Conservation (phyloP, 23 red algal species). For the Gracilaria domingensis region DNA sequence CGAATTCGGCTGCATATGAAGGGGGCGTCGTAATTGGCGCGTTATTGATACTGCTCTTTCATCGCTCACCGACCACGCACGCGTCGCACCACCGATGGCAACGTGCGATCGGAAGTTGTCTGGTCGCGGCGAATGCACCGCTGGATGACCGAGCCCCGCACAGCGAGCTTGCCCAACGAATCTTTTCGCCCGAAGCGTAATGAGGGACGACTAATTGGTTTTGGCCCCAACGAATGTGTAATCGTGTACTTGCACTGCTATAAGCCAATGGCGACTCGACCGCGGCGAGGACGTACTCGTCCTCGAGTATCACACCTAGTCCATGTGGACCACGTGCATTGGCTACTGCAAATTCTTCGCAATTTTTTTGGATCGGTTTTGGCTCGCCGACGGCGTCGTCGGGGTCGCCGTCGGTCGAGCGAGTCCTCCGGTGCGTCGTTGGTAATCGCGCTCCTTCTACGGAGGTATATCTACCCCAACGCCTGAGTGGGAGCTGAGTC, state of each 20-base stretch:
- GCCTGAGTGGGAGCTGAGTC: neutral
- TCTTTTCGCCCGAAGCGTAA: too few species aligned
- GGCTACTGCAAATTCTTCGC: neutral
- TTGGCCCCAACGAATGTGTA: neutral
- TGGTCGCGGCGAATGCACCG: neutral
- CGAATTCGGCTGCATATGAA: neutral
- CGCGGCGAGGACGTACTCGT: too few species aligned
- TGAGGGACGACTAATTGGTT: neutral
- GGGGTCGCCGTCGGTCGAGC: neutral
- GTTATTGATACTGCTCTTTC: too few species aligned
- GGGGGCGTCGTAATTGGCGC: neutral
- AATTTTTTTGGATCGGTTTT: neutral
- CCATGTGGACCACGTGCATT: neutral
- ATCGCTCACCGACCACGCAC: neutral
- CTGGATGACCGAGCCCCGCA: neutral
- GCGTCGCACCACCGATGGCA: constrained; percentile 2
- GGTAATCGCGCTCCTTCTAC: neutral
- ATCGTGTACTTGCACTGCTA: too few species aligned
- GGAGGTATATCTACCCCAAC: neutral
- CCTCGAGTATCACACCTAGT: neutral
- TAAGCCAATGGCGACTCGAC: too few species aligned
- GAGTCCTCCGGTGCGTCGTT: too few species aligned
- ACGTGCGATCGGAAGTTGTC: neutral
- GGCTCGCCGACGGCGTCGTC: neutral
- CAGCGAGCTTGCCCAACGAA: too few species aligned